Evolutionary conservation across 164 flowering plant genomes (phyloP), one percentile per base, ranked within the genome.

Genomic region (Brasenia schreberi): DNA sequence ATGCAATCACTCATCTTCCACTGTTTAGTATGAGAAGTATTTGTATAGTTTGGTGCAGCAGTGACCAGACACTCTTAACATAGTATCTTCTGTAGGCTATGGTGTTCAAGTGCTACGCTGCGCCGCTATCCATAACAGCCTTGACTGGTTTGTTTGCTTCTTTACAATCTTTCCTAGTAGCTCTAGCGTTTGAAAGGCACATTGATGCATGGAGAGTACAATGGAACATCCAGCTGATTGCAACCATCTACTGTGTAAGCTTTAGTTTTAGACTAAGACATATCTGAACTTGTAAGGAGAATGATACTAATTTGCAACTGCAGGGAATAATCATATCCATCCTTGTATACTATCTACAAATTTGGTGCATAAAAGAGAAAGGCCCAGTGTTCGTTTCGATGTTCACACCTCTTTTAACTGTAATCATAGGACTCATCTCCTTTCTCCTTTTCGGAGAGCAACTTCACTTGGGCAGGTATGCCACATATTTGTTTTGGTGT

Each of bases 371-470:
- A 19, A 75, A 69, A 45, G 52, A 67, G 16, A 77, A 78, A 59
- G 86, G 83, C 17, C 87, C 83, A 0, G 83, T 83, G 39, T 79
- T 81, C 53, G 63, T 65, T 19, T 79, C 84, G 9, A 79, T 81
- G 83, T 79, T 81, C 66, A 66, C 62, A 43, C 87, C 84, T 1
- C 52, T 83, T 5, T 66, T 49, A 0, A 67, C 77, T 9, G 62
- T 79, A 0, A 19, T 75, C 18, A 75, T 75, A 3, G 80, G 69
- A 17, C 23, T 79, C 10, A 76, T 77, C 70, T 81, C 84, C 4
- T 84, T 81, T n/a, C 1, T 79, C 67, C 72, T 66, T 33, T 79
- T 81, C 59, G 80, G 77, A 61, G 84, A 79, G 67, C 65, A 71
- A 19, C 72, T 81, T 64, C 83, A 76, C 70, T 61, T 78, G 65